These are phyloP conservation scores for Geranium rotundifolium DNA, from an alignment of 345 rosid genomes.

Conservation along the genomic window DNA sequence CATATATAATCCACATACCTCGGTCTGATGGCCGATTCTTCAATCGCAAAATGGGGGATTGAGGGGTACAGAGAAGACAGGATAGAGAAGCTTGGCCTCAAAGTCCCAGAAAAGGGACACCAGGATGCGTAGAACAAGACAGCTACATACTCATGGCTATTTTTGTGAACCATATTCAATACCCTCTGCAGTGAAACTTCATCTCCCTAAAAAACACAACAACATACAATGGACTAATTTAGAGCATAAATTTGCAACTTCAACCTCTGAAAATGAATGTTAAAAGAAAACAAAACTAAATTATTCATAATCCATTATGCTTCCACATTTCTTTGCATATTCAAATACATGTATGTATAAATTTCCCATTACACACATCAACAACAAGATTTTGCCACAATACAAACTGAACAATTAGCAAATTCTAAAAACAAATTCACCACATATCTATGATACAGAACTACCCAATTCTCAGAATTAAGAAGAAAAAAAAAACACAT, in stretches of 20 bases:
- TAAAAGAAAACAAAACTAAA: not conserved
- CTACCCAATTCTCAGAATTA: too few species aligned
- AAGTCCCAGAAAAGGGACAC: slow-evolving; percentile 86
- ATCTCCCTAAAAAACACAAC: slow-evolving; percentile 50
- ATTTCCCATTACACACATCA: too few species aligned
- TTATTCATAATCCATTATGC: too few species aligned
- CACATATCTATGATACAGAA: too few species aligned
- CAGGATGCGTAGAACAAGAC: slow-evolving; percentile 88
- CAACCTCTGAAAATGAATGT: not conserved
- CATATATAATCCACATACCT: slow-evolving; percentile 37
- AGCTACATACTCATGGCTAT: slow-evolving; percentile 50
- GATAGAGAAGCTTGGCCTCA: slow-evolving; percentile 57
- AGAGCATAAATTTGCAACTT: too few species aligned
- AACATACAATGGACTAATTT: not conserved
- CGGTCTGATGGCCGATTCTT: slow-evolving; percentile 76
- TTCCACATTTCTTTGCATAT: too few species aligned
- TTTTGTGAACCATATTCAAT: slow-evolving; percentile 51
- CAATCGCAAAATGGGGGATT: slow-evolving; percentile 61
- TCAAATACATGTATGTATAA: too few species aligned
- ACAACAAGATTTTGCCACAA: too few species aligned
- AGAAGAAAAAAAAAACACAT: too few species aligned
- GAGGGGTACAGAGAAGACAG: slow-evolving; percentile 59
- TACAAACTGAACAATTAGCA: too few species aligned
- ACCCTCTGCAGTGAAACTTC: slow-evolving; percentile 65
- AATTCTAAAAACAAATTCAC: too few species aligned